These are phyloP conservation scores for Penicillium pulvis DNA, from an alignment of 495 filamentous ascomycete genomes.

Conservation along the genomic window DNA sequence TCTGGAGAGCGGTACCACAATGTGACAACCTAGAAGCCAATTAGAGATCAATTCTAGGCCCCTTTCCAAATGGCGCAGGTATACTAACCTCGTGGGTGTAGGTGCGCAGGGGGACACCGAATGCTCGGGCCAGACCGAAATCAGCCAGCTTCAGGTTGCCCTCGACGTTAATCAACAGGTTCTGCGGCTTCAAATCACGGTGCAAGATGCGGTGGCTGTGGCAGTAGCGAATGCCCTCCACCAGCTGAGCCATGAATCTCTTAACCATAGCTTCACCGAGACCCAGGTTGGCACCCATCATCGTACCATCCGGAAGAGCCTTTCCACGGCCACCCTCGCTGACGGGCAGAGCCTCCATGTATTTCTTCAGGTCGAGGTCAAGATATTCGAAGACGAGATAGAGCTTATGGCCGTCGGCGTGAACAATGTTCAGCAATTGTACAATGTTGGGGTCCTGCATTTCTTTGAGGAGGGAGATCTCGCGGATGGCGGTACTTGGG, in stretches of 20 bases:
- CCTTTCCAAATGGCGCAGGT: neutral
- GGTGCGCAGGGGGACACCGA: conserved; percentile 93
- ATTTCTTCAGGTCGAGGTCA: conserved; percentile 94
- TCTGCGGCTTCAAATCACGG: conserved; percentile 97
- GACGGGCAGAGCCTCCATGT: conserved; percentile 95
- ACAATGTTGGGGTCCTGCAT: conserved; percentile 97
- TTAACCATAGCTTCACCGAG: conserved; percentile 91
- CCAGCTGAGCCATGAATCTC: conserved; percentile 95
- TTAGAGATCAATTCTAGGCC: neutral
- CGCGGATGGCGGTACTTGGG: conserved; percentile 93
- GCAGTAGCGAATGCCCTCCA: conserved; percentile 90
- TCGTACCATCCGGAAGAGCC: conserved; percentile 78
- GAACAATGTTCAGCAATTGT: conserved; percentile 88
- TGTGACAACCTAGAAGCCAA: conserved; percentile 72
- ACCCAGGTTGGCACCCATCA: conserved; percentile 68
- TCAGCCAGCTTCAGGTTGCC: conserved; percentile 97
- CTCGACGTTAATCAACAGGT: conserved; percentile 90
- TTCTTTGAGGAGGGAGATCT: conserved; percentile 95
- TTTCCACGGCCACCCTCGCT: conserved; percentile 89
- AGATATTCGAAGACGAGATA: conserved; percentile 96
- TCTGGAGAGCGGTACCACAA: conserved; percentile 99
- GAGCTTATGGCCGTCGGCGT: conserved; percentile 94
- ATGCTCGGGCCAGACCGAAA: conserved; percentile 89
- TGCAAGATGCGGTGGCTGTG: conserved; percentile 94
- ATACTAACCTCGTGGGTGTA: conserved; percentile 86